Evolutionary conservation across 305 asterid genomes (phyloP).

Genomic region (Solanum chacoense): DNA sequence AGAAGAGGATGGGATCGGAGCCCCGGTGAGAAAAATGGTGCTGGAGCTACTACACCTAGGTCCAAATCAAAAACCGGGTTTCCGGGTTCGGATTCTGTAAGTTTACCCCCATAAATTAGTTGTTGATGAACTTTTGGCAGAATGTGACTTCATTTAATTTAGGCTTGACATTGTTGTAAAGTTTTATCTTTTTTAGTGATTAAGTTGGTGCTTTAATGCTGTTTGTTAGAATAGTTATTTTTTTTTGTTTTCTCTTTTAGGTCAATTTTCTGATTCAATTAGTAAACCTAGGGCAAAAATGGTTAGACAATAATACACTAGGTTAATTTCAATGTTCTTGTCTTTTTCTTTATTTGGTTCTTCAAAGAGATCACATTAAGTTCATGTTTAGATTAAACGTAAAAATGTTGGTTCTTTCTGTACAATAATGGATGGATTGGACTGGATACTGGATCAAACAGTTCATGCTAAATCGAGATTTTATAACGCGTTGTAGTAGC

Average conservation of each 20-base stretch:
- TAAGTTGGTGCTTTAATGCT: not conserved
- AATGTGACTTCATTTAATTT: not conserved
- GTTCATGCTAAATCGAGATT: not conserved
- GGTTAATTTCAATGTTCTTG: not conserved
- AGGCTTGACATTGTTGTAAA: not conserved
- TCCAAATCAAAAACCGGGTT: constrained; percentile 19
- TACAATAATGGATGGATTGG: not conserved
- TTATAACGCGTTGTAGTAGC: not conserved
- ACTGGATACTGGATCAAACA: not conserved
- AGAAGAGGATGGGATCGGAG: constrained; percentile 76
- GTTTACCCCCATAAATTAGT: constrained; percentile 2
- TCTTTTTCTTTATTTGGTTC: not conserved
- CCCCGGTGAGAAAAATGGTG: constrained; percentile 25
- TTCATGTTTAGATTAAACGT: not conserved
- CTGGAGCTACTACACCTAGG: constrained; percentile 20
- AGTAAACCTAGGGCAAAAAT: not conserved
- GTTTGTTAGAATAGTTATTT: not conserved
- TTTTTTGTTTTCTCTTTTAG: not conserved
- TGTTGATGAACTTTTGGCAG: not conserved
- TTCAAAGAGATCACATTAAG: not conserved
- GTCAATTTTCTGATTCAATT: not conserved
- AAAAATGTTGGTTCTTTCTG: not conserved
- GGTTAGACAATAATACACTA: not conserved
- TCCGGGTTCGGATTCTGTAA: constrained; percentile 25
- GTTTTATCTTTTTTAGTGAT: not conserved